Evolutionary conservation across 805 yeast species (phyloP), one percentile per base, ranked within the genome.

Genomic region (Cephaloascus fragrans): DNA sequence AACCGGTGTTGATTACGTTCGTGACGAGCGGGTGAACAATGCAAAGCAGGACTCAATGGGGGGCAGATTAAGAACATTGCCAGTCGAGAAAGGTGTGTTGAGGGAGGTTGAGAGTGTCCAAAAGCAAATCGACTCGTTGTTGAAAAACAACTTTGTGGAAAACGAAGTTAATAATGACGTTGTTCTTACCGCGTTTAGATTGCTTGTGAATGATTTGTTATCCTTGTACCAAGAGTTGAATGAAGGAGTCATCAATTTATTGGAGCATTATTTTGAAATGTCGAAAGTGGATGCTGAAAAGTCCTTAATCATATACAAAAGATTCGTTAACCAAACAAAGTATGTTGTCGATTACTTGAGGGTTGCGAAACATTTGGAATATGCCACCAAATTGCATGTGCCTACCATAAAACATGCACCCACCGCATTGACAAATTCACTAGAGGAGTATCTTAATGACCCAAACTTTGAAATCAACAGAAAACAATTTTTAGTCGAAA

Each of bases 371-470:
- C 87, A 83, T 56, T 67, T 86, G 47, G 96, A 86, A 59, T 76
- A 79, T 53, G 76, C 88, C 10, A 88, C 97, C 3, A 88, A 88
- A 51, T 66, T 90, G 47, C 89, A 82, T 51, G 95, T 93, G 26
- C 98, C 98, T 29, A 89, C 95, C 12, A 89, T 93, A 44, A 86
- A 86, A 55, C 98, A 93, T 61, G 97, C 97, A 2, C 97, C 97
- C 18, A 89, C 97, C 2, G 93, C 95, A 19, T 69, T 93, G 46
- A 83, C 95, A 3, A 72, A 79, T 26, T 80, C 94, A 12, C 72
- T 93, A 44, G 93, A 87, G 54, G 96, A 89, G 49, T 94, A 90
- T 57, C 64, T 93, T 47, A 73, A 80, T 47, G 97, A 90, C 53
- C 87, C 89, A 6, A 80, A 81, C 48, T 87, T 87, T 59, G 96